Base-by-base conservation (phyloP, 768 basidiomycete species). In the Paxillus involutus region DNA sequence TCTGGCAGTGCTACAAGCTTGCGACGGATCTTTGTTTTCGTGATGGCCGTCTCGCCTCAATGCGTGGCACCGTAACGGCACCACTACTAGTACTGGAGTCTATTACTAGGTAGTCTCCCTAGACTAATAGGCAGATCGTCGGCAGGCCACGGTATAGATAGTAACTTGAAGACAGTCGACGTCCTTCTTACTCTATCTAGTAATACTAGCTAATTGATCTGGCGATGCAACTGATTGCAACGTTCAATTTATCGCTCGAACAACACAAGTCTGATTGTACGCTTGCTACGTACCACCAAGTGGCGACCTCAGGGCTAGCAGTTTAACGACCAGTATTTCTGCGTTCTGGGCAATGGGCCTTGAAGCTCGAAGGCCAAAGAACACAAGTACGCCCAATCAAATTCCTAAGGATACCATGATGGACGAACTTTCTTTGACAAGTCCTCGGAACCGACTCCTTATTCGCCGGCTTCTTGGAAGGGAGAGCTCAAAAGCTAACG, bases 401-500 rank as follows among this genome's bases (percentile, higher is more conserved):
- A 69, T 49, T 29, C 67, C 67, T 9, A 67, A 54, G 5, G 58
- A 54, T 13, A 48, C 65, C 44, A 68, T 63, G 2, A 57, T 36
- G n/a, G 59, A 5, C 6, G 56, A 41, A 37, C 65, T 55, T 57
- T 69, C 67, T 51, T 72, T 73, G 29, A 82, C 72, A 43, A 88
- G 59, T 12, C 47, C 61, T 41, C 71, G 72, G 61, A 86, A 86
- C 44, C 76, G 73, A 53, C 72, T 72, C 52, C 63, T 63, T 43
- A 76, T 77, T 32, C 72, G 67, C 50, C 72, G 73, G 54, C 78
- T 73, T 52, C 74, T 78, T 8, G 78, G 69, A 9, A 76, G 72
- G 6, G 74, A 71, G 42, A 89, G 68, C 52, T 86, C 81, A 42
- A 77, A 75, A 10, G 67, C 72, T 11, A 91, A 73, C 49, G 68